A percentile compares a stretch with the other conserved stretches of the same genome.
These are phyloP conservation scores for Saccharomycopsis crataegensis DNA, from an alignment of 1,139 yeast species.

Conservation along the genomic window DNA sequence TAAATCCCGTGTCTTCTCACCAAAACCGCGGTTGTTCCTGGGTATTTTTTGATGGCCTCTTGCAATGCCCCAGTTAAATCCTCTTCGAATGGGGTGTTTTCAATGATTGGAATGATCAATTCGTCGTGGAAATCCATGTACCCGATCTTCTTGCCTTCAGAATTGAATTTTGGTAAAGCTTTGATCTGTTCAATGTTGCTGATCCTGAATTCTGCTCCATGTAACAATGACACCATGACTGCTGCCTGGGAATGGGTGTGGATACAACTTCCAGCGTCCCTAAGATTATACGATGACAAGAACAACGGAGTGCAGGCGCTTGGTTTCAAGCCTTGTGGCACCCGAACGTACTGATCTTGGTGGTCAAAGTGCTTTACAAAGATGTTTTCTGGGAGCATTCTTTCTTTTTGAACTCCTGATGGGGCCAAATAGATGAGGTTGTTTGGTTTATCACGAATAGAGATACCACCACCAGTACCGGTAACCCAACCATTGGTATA, in stretches of 20 bases:
- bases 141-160: constrained; percentile 37
- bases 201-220: constrained; percentile 64
- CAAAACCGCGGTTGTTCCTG: constrained; percentile 75
- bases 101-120: constrained; percentile 80
- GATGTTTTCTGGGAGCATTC: constrained; percentile 75
- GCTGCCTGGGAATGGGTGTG: constrained; percentile 93
- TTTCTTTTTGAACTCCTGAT: constrained; percentile 91
- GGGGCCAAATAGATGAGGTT: constrained; percentile 69
- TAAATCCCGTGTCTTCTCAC: constrained; percentile 92
- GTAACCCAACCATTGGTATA: constrained; percentile 87
- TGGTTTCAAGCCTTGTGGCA: constrained; percentile 67
- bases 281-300: constrained; percentile 61
- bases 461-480: constrained; percentile 95
- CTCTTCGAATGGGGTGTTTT: constrained; percentile 83
- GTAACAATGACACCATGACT: constrained; percentile 70
- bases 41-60: constrained; percentile 58
- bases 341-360: constrained; percentile 46
- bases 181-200: constrained; percentile 87
- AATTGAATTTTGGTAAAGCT: constrained; percentile 66
- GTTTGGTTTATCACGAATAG: constrained; percentile 51
- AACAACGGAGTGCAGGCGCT: constrained; percentile 92
- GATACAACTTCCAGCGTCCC: constrained; percentile 87
- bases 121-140: constrained; percentile 68
- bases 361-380: constrained; percentile 56
- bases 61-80: constrained; percentile 66